Percentiles rank a stretch among this genome's conserved stretches.
Conservation (phyloP, 116 monocot genomes). For the Phalaenopsis hybrid region DNA sequence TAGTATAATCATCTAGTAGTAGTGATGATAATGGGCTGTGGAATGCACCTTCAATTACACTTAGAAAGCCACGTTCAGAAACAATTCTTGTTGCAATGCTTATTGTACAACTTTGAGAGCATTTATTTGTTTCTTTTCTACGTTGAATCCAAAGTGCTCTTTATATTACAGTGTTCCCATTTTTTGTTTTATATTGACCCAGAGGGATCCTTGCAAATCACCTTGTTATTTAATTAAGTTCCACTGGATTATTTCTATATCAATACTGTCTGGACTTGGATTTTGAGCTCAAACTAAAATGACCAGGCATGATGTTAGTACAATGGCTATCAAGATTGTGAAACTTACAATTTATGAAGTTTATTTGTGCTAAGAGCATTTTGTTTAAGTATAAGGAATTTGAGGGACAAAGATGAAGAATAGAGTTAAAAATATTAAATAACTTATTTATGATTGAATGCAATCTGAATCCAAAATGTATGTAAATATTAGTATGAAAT, state of each 20-base stretch:
- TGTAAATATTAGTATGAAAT: not conserved
- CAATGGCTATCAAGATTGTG: not conserved
- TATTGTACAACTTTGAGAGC: not conserved
- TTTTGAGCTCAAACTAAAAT: not conserved
- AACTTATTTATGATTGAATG: not conserved
- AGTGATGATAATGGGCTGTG: not conserved
- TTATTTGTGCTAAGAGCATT: not conserved
- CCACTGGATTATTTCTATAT: not conserved
- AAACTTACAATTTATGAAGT: not conserved
- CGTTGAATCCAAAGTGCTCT: not conserved
- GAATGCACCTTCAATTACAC: not conserved
- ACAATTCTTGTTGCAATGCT: not conserved
- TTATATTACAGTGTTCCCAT: not conserved
- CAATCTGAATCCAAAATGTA: not conserved
- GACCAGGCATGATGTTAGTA: not conserved
- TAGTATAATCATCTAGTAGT: not conserved
- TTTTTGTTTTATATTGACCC: conserved; percentile 1
- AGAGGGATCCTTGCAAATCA: not conserved
- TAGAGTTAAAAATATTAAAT: not conserved
- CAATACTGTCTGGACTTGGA: not conserved
- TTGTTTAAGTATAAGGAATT: not conserved
- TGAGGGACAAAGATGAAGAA: not conserved
- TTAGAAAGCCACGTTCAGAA: not conserved
- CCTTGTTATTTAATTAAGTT: not conserved
- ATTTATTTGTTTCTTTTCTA: not conserved